These are phyloP conservation scores for Scheffersomyces coipomensis DNA, from an alignment of 805 yeast genomes.

Conservation along the genomic window DNA sequence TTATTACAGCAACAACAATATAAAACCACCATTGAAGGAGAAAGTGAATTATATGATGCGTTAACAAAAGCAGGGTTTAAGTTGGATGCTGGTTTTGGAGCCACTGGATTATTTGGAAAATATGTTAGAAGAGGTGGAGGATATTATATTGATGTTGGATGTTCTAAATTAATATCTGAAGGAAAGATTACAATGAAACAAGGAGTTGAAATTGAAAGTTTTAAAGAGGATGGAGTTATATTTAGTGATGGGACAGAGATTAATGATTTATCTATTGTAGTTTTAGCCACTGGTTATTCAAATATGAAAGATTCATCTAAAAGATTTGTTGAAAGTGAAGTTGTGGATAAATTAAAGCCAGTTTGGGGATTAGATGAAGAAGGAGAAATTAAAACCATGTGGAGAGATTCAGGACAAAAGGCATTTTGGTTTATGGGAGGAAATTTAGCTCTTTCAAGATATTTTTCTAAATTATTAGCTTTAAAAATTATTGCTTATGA, in stretches of 20 bases:
- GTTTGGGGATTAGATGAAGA: conserved; percentile 45
- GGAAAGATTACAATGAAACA: conserved; percentile 38
- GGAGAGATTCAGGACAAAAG: conserved; percentile 39
- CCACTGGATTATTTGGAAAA: conserved; percentile 40
- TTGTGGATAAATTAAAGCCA: conserved; percentile 33
- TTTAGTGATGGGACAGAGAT: conserved; percentile 36
- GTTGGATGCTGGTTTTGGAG: conserved; percentile 42
- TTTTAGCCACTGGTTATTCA: conserved; percentile 45
- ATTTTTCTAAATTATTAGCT: conserved; percentile 37
- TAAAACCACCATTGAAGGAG: conserved; percentile 28
- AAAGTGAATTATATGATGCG: conserved; percentile 27
- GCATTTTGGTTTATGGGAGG: conserved; percentile 45
- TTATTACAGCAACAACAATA: conserved; percentile 35
- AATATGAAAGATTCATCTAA: conserved; percentile 42
- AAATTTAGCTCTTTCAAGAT: conserved; percentile 36
- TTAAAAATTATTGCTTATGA: conserved; percentile 35
- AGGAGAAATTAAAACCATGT: conserved; percentile 39
- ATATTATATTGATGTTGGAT: conserved; percentile 47
- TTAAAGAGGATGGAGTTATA: conserved; percentile 36
- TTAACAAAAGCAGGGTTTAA: conserved; percentile 36
- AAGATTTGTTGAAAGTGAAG: conserved; percentile 33
- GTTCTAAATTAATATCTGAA: conserved; percentile 36
- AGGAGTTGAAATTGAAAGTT: conserved; percentile 30
- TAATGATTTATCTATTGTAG: conserved; percentile 36
- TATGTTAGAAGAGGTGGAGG: conserved; percentile 45